Percentiles rank a stretch among this genome's conserved stretches.
These are phyloP conservation scores for Xylaria sp. DNA, from an alignment of 2,329 filamentous ascomycete genomes.

Conservation along the genomic window DNA sequence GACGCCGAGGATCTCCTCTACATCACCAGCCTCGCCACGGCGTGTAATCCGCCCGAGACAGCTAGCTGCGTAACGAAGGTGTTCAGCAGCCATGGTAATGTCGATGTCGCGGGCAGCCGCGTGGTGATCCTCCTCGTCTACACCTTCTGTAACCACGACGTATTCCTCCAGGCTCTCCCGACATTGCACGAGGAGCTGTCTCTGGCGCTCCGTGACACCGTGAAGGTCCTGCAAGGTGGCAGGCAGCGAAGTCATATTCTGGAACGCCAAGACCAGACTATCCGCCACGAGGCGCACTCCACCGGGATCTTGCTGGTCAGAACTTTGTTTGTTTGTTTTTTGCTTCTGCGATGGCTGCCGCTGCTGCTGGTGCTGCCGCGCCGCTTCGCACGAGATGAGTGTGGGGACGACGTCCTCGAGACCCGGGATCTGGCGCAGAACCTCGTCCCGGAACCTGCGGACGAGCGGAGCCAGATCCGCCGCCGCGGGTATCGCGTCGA, in stretches of 20 bases:
- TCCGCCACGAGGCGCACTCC: slow-evolving; percentile 76
- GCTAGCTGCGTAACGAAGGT: slow-evolving; percentile 82
- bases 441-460: slow-evolving; percentile 52
- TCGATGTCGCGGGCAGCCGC: slow-evolving; percentile 68
- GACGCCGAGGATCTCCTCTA: slow-evolving; percentile 94
- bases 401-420: slow-evolving; percentile 58
- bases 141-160: slow-evolving; percentile 64
- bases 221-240: slow-evolving; percentile 83
- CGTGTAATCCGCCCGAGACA: slow-evolving; percentile 90
- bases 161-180: slow-evolving; percentile 78
- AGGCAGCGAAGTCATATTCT: slow-evolving; percentile 75
- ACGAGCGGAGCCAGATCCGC: slow-evolving; percentile 55
- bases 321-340: slow-evolving; percentile 44
- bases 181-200: slow-evolving; percentile 81
- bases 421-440: slow-evolving; percentile 56
- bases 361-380: too few species aligned
- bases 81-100: slow-evolving; percentile 90
- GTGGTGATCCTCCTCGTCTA: slow-evolving; percentile 22
- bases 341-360: too few species aligned
- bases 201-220: slow-evolving; percentile 90
- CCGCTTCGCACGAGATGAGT: slow-evolving; percentile 78
- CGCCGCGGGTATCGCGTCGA: slow-evolving; percentile 58
- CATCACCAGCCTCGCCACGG: slow-evolving; percentile 83
- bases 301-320: slow-evolving; percentile 63
- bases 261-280: slow-evolving; percentile 75